Evolutionary conservation across 371 early-diverging fungal species (phyloP), one percentile per base, ranked within the genome.

Genomic region (Mortierella sp.): DNA sequence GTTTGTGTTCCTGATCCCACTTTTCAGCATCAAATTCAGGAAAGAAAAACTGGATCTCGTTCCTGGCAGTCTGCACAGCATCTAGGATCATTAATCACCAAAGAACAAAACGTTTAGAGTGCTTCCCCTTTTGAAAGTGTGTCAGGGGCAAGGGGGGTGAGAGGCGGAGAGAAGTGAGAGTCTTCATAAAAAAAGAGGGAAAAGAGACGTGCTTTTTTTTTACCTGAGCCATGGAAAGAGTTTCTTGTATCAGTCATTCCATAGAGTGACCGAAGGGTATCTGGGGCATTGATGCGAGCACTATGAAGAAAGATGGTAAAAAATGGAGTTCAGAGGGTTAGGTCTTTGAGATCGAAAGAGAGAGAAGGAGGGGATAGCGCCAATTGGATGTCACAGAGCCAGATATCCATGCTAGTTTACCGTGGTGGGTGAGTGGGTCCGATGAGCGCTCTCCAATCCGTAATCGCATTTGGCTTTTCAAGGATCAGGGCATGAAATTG

Each of bases 171-270:
- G 29, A n/a, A 66, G 26, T 25, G n/a, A 21, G 62, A 15, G 12
- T 6, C 23, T 21, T 7, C 12, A 64, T 21, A 4, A 26, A 19
- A 18, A n/a, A n/a, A 14, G 21, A 57, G 37, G 44, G 16, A 11
- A 23, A 14, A 37, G 52, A 19, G 46, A 3, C 21, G 14, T 37
- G n/a, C n/a, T n/a, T n/a, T n/a, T 15, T 12, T 4, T 25, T 30
- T 85, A 89, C 89, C 93, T 64, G 93, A 92, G 0, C 93, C 93
- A 66, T 93, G 93, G 61, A 92, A 92, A 4, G 94, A 93, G 63
- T 94, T 94, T 14, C 95, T 72, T 12, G 95, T 94, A 64, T 94
- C 94, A 1, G 94, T 94, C 65, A 94, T 67, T 11, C 94, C 94
- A 72, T 88, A 93, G 11, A 85, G 70, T 12, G 94, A 88, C 25